Evolutionary conservation across 2,329 filamentous ascomycete species (phyloP), one percentile per base, ranked within the genome.

Genomic region (Colletotrichum abscissum): DNA sequence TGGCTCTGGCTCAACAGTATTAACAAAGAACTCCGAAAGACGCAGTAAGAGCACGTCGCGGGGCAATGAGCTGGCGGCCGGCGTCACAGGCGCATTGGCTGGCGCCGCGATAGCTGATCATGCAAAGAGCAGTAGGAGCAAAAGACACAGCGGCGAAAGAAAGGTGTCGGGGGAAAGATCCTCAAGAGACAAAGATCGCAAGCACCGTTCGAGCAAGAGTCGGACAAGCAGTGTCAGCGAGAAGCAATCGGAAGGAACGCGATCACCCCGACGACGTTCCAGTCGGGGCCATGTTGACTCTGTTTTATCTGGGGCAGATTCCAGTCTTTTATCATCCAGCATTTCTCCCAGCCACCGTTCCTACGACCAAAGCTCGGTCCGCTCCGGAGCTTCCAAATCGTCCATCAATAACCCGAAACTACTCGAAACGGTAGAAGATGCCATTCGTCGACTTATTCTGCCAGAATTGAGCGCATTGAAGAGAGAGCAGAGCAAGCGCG

Each of bases 331-430:
- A 67, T 90, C 88, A 14, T 89, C 88, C 56, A 86, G 86, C 75
- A 72, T 89, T 22, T 84, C 88, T 7, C 84, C 86, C 42, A 90
- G 86, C 79, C 88, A 91, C 76, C 87, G 88, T 58, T 90, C 89
- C 0, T 81, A 86, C 71, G 88, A 90, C 76, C 86, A 88, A 74
- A 86, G 89, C 79, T 89, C 88, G 42, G 81, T 86, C 73, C 86
- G 85, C 68, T 88, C 87, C 0, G 84, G 83, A 8, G 82, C 82
- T 28, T 90, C 89, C 33, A 83, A 85, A 28, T 94, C 94, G 3
- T 96, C 94, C 0, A 94, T 97, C 81, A 97, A 97, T 83, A 98
- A 98, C 78, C 95, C 95, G 0, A 97, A 95, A 80, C 85, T 98
- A 2, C 88, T 98, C 2, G 94, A 97, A 78, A 97, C 95, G 0